Base-by-base conservation (phyloP, 2,329 filamentous ascomycete genomes). In the Scedosporium boydii region DNA sequence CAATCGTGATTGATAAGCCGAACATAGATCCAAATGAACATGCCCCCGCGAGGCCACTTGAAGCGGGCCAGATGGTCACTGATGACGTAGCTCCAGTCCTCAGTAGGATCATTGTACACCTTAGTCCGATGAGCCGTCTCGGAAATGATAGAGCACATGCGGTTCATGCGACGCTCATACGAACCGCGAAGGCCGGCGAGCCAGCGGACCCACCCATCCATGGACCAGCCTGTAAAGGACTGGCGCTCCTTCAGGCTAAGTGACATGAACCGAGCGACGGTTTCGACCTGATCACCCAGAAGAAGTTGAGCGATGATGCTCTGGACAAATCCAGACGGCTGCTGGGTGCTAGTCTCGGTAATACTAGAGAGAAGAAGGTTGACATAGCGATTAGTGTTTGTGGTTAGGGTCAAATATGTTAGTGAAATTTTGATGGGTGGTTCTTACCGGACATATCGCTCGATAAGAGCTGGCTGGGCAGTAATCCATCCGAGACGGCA, bases 401-500 rank as follows among this genome's bases (percentile, higher is more conserved):
- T 27, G 34, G 23, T 48, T 21, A 27, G 1, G 21, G 10, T 23
- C 9, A n/a, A 27, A 12, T 16, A 38, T 48, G 16, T 29, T 58
- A 58, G 55, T 29, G 14, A 2, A 7, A 38, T n/a, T 7, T 38
- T 21, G 23, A 41, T 2, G 67, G 73, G 34, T 12, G 34, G 3
- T 14, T 68, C 60, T n/a, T 48, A 62, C 60, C 76, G 71, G 42
- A 78, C 66, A 53, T 95, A 77, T 6, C 89, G 85, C 73, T 96
- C 90, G 57, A 92, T 80, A 58, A 97, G 77, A 0, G 78, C 85
- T 1, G 92, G 91, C 70, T 96, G 89, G 0, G 89, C 87, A 0
- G 93, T 96, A 66, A 96, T 87, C 91, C 92, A 97, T 48, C 93
- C 93, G 1, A 97, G 78, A 34, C 93, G 87, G 70, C 91, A 96